phyloP scores from a whole-genome alignment of 2,329 filamentous ascomycete genomes.

The Monosporascus sp. region DNA sequence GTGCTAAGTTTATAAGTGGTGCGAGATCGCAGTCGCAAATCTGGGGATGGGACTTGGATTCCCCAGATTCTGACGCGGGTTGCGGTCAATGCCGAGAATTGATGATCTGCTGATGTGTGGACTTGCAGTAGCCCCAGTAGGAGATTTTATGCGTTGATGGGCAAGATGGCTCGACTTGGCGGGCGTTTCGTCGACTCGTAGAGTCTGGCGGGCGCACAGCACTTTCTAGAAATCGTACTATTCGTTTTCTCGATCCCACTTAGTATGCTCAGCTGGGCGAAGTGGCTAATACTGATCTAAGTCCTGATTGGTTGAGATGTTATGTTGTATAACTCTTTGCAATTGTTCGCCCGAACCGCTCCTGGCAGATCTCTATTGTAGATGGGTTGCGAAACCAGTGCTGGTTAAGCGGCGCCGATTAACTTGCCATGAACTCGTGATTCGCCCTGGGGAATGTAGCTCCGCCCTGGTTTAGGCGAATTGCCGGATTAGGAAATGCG shows the following conservation, averaged over 20 bases:
- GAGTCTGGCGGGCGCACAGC: neutral
- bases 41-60: neutral
- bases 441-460: neutral
- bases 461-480: neutral
- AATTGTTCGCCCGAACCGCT: no score
- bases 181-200: neutral
- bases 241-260: no score
- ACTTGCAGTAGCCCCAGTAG: neutral
- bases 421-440: no score
- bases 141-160: neutral
- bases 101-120: neutral
- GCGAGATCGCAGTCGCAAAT: neutral
- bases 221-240: no score
- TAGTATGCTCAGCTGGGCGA: no score
- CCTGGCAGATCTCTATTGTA: no score
- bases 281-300: no score
- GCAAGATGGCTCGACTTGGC: neutral
- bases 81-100: no score
- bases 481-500: neutral
- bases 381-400: no score
- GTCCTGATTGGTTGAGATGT: no score
- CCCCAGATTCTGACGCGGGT: neutral
- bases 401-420: no score
- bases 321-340: no score
- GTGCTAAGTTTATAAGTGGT: constrained; percentile 4